Conservation (phyloP, 495 filamentous ascomycete genomes). For the Neurospora discreta region DNA sequence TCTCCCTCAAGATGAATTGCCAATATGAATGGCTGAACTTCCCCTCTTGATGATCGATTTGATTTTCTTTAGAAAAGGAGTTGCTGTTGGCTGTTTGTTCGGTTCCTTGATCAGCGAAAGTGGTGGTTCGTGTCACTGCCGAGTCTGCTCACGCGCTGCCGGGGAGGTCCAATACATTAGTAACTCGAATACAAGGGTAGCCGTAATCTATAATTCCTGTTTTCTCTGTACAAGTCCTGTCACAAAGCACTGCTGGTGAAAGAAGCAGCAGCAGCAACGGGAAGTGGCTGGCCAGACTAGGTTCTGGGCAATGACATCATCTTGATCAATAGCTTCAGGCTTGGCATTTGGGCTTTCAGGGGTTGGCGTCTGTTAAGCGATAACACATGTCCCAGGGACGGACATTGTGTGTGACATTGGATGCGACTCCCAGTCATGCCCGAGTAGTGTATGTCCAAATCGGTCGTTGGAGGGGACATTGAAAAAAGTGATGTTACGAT, state of each 20-base stretch:
- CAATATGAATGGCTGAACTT: too few species aligned
- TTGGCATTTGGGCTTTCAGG: background rate
- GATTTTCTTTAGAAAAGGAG: background rate
- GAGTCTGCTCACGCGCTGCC: background rate
- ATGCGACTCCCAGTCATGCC: background rate
- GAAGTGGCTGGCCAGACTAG: background rate
- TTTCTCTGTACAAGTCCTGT: background rate
- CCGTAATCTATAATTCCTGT: background rate
- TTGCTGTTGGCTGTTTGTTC: background rate
- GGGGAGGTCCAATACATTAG: background rate
- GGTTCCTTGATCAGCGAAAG: background rate
- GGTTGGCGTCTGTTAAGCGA: background rate
- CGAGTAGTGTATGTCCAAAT: too few species aligned
- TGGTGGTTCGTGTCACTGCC: background rate
- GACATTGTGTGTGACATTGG: background rate
- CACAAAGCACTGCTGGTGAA: background rate
- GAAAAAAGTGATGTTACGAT: too few species aligned
- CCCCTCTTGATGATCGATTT: background rate
- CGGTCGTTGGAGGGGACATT: too few species aligned
- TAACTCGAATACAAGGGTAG: background rate
- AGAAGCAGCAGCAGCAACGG: background rate
- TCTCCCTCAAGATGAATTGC: background rate
- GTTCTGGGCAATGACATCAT: background rate
- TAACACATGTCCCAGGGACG: background rate
- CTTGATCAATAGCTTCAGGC: background rate